Base-by-base conservation (phyloP, 2,329 filamentous ascomycete species). In the Penicillium hordei region DNA sequence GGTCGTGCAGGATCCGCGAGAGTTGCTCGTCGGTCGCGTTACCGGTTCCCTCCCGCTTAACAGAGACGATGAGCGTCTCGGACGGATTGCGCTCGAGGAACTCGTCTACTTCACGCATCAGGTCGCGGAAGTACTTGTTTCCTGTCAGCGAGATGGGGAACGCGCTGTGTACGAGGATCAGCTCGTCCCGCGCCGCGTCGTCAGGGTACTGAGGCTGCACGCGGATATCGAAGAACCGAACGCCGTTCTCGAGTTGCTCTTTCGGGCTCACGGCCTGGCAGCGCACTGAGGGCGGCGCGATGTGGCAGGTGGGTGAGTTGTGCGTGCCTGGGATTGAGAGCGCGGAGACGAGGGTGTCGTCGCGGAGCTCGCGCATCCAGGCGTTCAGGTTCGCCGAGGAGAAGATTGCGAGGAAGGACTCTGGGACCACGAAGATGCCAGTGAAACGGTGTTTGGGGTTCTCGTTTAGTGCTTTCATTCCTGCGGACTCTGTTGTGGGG, bases 281-380 rank as follows among this genome's bases (percentile, higher is more conserved):
- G 39, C 94, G 89, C 38, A 97, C 94, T 1, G 91, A 96, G 1
- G 94, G 94, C 5, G 97, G 83, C 13, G 94, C 93, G 48, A 85
- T 83, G 79, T 95, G 83, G 77, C 85, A 89, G 10, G 93, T 95
- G 7, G 94, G 91, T 19, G 90, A 91, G 78, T 99, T 97, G 80
- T 99, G 94, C 0, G 94, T 97, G 62, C 94, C 94, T 17, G 94
- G 94, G 61, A 97, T 94, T 49, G 89, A 94, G 49, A 99, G 85
- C 3, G 88, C 83, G 1, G 90, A 89, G 5, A 97, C 80, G 1
- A 91, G 86, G 51, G 86, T 88, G 21, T 86, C 82, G 68, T 93
- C 85, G 59, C 83, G 80, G 42, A 97, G 81, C 60, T 87, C 82
- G 56, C 81, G 76, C 93, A 97, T 97, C 94, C 94, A 96, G 52